A percentile compares a stretch with the other conserved stretches of the same genome.
phyloP scores from a whole-genome alignment of 768 basidiomycete species.

The Solioccasus polychromus region DNA sequence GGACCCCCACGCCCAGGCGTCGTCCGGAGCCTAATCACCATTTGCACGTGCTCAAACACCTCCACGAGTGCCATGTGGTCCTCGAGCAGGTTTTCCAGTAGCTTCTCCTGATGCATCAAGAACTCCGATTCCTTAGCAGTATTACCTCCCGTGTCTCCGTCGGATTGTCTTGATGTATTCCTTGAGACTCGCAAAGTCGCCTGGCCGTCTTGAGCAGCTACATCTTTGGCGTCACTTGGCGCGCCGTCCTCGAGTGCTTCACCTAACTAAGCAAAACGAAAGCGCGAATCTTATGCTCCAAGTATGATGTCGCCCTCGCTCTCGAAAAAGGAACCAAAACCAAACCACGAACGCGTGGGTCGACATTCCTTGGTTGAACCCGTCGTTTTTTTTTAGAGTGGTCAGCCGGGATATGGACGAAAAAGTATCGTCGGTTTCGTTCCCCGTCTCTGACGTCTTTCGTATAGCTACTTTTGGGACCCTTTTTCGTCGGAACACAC shows the following conservation, averaged over 20 bases:
- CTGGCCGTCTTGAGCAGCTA: constrained; percentile 64
- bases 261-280: too few relatives aligned
- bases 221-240: constrained; percentile 81
- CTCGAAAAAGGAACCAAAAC: too few relatives aligned
- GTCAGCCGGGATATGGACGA: too few relatives aligned
- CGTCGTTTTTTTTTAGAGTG: too few relatives aligned
- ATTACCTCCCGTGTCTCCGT: constrained; percentile 98
- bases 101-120: constrained; percentile 87
- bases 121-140: constrained; percentile 97
- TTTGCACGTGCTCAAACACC: constrained; percentile 88
- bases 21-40: constrained; percentile 72
- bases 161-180: constrained; percentile 86
- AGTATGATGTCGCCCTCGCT: too few relatives aligned
- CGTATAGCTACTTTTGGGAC: too few relatives aligned
- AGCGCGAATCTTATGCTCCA: too few relatives aligned
- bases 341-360: too few relatives aligned
- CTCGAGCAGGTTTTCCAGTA: constrained; percentile 82
- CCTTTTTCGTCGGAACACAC: too few relatives aligned
- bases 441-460: too few relatives aligned
- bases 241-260: constrained; percentile 89
- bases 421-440: too few relatives aligned
- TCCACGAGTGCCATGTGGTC: constrained; percentile 86
- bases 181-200: constrained; percentile 72
- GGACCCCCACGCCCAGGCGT: constrained; percentile 37
- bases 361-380: too few relatives aligned